Evolutionary conservation across 2,329 filamentous ascomycete genomes (phyloP), one percentile per base, ranked within the genome.

Genomic region (Sordariomycetes sp.): DNA sequence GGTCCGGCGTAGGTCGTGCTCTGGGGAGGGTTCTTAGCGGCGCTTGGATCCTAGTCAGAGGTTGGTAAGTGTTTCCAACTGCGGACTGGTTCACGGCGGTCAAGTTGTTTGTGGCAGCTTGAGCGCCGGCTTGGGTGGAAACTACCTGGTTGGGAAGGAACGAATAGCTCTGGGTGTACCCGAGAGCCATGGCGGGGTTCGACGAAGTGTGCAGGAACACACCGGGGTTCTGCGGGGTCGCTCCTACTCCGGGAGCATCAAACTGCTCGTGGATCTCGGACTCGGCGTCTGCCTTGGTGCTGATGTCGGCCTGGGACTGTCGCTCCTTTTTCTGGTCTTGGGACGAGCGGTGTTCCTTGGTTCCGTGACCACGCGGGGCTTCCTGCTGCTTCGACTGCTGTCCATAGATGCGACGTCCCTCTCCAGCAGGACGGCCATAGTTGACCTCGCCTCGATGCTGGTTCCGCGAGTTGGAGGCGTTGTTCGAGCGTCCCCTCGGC

Each of bases 141-240:
- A 32, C 51, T 22, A 18, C 58, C 46, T 50, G 46, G 12, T 22
- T 22, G 18, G 46, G 46, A 50, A 50, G 46, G n/a, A 22, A 12
- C 22, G 46, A 25, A 20, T 50, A 24, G 12, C 46, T 20, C 20
- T 50, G 46, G 5, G 20, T 24, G 46, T 50, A 24, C 22, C 46
- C 46, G 8, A 50, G 46, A 11, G 46, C 60, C 32, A 55, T 55
- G 52, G 58, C 60, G 58, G 60, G 48, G 60, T 48, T 61, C 60
- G 58, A 57, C 18, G 58, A 56, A 3, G 43, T 56, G 53, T 59
- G 52, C 37, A 56, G 46, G 20, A 24, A 50, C 46, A 50, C 46
- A 12, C 46, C 46, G 12, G 20, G 20, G n/a, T n/a, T 24, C 20
- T 50, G 46, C 6, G 46, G 46, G 20, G 46, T 50, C 20, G 46